These are phyloP conservation scores for Sophora flavescens DNA, from an alignment of 306 rosid species.

Conservation along the genomic window DNA sequence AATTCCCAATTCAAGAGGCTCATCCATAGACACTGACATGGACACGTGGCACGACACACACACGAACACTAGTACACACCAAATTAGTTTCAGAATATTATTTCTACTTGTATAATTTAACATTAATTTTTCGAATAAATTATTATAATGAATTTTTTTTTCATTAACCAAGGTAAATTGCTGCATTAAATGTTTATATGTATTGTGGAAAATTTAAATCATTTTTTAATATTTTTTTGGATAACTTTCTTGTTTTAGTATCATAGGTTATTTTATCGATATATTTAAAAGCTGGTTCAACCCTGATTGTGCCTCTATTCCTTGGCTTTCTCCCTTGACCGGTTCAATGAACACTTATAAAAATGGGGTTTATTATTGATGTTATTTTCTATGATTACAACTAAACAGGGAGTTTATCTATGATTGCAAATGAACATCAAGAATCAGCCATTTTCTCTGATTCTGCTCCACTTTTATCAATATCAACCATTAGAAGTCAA, in stretches of 20 bases:
- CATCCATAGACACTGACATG: background rate
- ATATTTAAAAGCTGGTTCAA: background rate
- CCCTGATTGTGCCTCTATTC: background rate
- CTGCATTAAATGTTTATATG: background rate
- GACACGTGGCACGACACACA: too few relatives aligned
- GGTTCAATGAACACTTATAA: background rate
- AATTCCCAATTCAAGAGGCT: slow-evolving; percentile 12
- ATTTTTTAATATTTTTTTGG: background rate
- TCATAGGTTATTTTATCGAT: background rate
- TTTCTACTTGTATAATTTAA: slow-evolving; percentile 6
- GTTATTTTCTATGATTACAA: slow-evolving; percentile 13
- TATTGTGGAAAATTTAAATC: background rate
- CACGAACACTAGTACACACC: too few relatives aligned
- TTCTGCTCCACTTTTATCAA: slow-evolving; percentile 69
- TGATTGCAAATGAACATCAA: slow-evolving; percentile 51
- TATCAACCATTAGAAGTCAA: slow-evolving; percentile 59
- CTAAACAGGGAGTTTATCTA: slow-evolving; percentile 51
- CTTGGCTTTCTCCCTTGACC: background rate
- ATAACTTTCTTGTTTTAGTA: background rate
- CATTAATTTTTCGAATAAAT: background rate
- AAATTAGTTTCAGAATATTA: background rate
- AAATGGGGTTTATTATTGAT: background rate
- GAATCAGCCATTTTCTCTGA: slow-evolving; percentile 58
- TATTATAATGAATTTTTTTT: background rate
- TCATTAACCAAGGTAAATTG: slow-evolving; percentile 3